Evolutionary conservation across 768 basidiomycete species (phyloP).

Genomic region (Gyrodon lividus): DNA sequence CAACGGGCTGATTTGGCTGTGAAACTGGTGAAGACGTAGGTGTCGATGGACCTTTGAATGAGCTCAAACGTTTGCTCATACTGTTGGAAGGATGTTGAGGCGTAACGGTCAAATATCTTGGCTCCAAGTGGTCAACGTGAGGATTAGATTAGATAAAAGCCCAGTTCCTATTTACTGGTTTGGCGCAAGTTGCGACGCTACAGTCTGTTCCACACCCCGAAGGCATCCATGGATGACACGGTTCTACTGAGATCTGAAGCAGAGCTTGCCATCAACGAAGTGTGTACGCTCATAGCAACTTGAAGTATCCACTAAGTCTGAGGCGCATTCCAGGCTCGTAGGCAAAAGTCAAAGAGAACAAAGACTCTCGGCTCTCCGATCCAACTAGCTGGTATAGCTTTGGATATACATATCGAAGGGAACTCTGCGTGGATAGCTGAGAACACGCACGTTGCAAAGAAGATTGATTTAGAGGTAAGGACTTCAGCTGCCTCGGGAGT

Average conservation of each 20-base stretch:
- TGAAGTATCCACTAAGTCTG: not conserved
- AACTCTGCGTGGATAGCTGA: conserved; percentile 85
- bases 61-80: conserved; percentile 64
- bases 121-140: not conserved
- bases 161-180: too few relatives aligned
- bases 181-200: too few relatives aligned
- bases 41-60: conserved; percentile 78
- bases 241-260: conserved; percentile 31
- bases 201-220: not conserved
- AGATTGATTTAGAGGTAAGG: conserved; percentile 73
- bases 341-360: conserved; percentile 66
- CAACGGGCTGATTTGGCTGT: conserved; percentile 35
- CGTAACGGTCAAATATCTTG: too few relatives aligned
- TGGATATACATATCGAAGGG: conserved; percentile 65
- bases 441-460: conserved; percentile 71
- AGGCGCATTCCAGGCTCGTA: conserved; percentile 51
- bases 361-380: conserved; percentile 80
- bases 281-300: conserved; percentile 3
- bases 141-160: conserved; percentile 25
- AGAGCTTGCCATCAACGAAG: conserved; percentile 32
- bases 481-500: not conserved
- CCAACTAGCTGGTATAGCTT: conserved; percentile 68
- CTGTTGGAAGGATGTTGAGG: not conserved
- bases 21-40: conserved; percentile 66
- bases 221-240: conserved; percentile 24